Percentiles rank a stretch among this genome's conserved stretches.
phyloP scores from a whole-genome alignment of 139 green algal genomes.

The Coelastrella sp. region DNA sequence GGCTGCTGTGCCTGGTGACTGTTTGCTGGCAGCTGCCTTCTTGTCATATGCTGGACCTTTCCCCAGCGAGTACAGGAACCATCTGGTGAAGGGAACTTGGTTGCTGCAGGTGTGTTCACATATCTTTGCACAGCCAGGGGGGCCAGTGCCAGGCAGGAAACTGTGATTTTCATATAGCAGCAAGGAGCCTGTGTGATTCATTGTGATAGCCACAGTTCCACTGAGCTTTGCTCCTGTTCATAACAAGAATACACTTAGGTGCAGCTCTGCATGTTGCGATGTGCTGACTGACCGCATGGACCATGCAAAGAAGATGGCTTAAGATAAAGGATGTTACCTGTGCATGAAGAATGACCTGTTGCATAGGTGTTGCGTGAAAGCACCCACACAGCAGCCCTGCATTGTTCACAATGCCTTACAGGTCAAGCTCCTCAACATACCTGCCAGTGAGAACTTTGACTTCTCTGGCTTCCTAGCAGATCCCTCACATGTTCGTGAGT shows the following conservation, averaged over 20 bases:
- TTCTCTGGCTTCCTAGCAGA: slow-evolving; percentile 71
- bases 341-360: too few species aligned
- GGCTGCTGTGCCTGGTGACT: slow-evolving; percentile 78
- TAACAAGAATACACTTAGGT: too few species aligned
- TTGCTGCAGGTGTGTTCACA: slow-evolving; percentile 73
- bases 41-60: slow-evolving; percentile 91
- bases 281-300: not conserved
- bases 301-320: too few species aligned
- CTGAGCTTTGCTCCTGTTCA: too few species aligned
- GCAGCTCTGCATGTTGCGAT: not conserved
- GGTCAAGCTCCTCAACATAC: slow-evolving; percentile 77
- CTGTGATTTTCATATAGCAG: not conserved
- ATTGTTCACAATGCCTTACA: not conserved
- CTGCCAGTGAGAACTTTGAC: slow-evolving; percentile 62
- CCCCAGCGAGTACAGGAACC: slow-evolving; percentile 78
- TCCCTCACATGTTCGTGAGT: slow-evolving; percentile 76
- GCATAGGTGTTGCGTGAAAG: too few species aligned
- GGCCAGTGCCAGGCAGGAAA: not conserved
- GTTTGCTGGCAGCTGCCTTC: slow-evolving; percentile 83
- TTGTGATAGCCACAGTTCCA: not conserved
- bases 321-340: too few species aligned
- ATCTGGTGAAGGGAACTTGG: slow-evolving; percentile 83
- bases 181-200: not conserved
- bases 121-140: not conserved
- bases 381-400: not conserved